Evolutionary conservation across 108 stramenopile genomes (phyloP), one percentile per base, ranked within the genome.

Genomic region (Bacterosira constricta): DNA sequence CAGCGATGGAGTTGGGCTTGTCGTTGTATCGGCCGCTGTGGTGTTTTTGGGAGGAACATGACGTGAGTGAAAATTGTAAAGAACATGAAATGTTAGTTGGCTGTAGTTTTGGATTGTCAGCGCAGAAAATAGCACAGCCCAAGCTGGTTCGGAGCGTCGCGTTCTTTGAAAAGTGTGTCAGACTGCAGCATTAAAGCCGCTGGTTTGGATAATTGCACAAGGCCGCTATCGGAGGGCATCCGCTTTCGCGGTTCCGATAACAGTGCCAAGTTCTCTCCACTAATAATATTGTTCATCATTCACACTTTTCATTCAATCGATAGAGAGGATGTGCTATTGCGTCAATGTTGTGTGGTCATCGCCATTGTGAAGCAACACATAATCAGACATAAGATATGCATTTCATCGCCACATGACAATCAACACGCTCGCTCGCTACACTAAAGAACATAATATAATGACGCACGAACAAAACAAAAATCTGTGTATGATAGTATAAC

Each of bases 21-120:
- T 57, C 69, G 51, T 73, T 66, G 79, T 86, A 88, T 38, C 89
- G 87, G 42, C 91, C 91, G 69, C 90, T 90, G 70, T 23, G 36
- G 30, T 52, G 36, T 51, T 49, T 38, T 11, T 50, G 18, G n/a
- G n/a, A n/a, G n/a, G n/a, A n/a, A n/a, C n/a, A n/a, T n/a, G n/a
- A n/a, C n/a, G n/a, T n/a, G n/a, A n/a, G n/a, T n/a, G n/a, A n/a
- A n/a, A n/a, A n/a, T n/a, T n/a, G n/a, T n/a, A n/a, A n/a, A n/a
- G n/a, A n/a, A n/a, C n/a, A n/a, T n/a, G n/a, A n/a, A n/a, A 11
- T 23, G n/a, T 41, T 13, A 32, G 27, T 25, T n/a, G n/a, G n/a
- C n/a, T n/a, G n/a, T n/a, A n/a, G n/a, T n/a, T n/a, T n/a, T n/a
- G n/a, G n/a, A n/a, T n/a, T n/a, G n/a, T n/a, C n/a, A n/a, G n/a